Base-by-base conservation (phyloP, 164 flowering plant genomes). In the Sextonia rubra region DNA sequence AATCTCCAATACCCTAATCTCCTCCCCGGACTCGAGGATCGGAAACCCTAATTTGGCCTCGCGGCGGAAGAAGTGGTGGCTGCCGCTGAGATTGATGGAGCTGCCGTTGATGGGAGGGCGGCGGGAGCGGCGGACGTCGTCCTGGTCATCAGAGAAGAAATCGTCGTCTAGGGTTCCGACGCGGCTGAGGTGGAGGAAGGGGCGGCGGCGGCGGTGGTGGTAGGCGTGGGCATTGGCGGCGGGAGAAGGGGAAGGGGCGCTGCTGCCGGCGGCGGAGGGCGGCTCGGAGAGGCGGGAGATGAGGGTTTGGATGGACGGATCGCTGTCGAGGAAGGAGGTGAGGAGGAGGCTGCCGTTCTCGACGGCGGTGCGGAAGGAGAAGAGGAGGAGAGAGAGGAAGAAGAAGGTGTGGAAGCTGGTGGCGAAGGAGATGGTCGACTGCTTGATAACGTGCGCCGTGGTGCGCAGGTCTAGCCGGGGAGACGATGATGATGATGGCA, bases 81-180 rank as follows among this genome's bases (percentile, higher is more conserved):
- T 37, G 44, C 44, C 8, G 48, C 70, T 63, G 24, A 74, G 25
- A 74, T 63, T 73, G 22, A 79, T 69, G 67, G 52, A 64, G 47
- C 71, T 81, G 5, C 60, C 76, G 32, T 79, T 82, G 66, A 71
- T 48, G 6, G 64, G 29, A 48, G 56, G 24, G 5, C 68, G 62
- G 25, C 66, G 68, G 47, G 7, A 47, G n/a, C 18, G 81, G 76
- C 47, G 84, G 71, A 82, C 82, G 68, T 77, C 80, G 22, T 86
- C 86, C 3, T 87, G 88, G 37, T 89, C 95, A 0, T 83, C 87
- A 61, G 97, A 88, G 78, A 91, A 91, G 88, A 93, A 88, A 60
- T 90, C 99, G 17, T 93, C 93, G 68, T 89, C 97, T 8, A 93
- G 83, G 70, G 93, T 90, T 8, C 97, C 97, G 60, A 90, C 88